A percentile compares a stretch with the other conserved stretches of the same genome.
Evolutionary conservation across 352 stramenopile genomes (phyloP).

Genomic region (Globisporangium nagaii): DNA sequence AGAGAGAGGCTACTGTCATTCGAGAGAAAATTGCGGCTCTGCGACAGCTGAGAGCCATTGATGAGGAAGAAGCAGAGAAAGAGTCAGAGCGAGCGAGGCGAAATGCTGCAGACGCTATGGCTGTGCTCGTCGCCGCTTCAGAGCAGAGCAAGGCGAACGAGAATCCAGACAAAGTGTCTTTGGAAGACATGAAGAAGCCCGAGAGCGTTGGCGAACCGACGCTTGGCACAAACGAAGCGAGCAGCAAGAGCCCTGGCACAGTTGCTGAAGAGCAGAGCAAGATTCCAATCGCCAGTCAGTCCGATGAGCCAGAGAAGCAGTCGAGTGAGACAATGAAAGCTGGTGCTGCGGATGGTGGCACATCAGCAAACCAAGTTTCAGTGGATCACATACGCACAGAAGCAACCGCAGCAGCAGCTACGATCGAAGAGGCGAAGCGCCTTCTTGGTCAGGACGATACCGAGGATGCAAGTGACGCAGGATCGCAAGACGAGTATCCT

Average conservation of each 20-base stretch:
- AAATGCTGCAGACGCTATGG: no score
- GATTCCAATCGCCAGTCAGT: not conserved
- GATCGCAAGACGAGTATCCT: not conserved
- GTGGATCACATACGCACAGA: no score
- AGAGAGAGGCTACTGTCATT: not conserved
- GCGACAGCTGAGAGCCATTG: not conserved
- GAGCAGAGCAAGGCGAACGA: not conserved
- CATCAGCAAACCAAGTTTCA: not conserved
- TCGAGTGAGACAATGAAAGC: not conserved
- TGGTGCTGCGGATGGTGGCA: not conserved
- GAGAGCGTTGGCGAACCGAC: not conserved
- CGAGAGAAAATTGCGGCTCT: not conserved
- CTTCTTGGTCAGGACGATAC: not conserved
- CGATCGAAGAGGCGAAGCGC: not conserved
- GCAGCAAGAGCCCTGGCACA: not conserved
- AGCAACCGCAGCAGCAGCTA: not conserved
- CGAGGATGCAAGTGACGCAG: not conserved
- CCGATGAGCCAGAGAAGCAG: not conserved
- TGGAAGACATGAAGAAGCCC: not conserved
- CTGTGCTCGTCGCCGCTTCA: not conserved
- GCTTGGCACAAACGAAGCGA: not conserved
- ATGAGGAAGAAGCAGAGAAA: not conserved
- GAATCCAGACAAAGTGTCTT: not conserved
- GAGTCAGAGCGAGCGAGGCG: not conserved
- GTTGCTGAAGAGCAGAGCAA: not conserved